Evolutionary conservation across 2,329 filamentous ascomycete species (phyloP).

Genomic region (Calcarisporium arbuscula): DNA sequence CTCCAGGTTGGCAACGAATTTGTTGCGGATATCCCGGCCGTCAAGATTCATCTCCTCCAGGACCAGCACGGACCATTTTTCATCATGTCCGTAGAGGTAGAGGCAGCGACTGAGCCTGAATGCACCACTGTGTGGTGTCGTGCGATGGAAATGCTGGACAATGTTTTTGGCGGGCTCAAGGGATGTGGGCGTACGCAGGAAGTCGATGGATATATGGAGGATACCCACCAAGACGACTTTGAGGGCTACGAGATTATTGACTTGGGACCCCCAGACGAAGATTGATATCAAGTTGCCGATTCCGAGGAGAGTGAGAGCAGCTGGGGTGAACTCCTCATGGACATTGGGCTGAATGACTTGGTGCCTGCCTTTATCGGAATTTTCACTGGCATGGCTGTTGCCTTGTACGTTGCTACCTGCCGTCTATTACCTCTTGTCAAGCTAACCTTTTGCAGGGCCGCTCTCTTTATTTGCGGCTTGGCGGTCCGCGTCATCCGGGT

Average conservation of each 20-base stretch:
- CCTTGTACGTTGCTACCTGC: conserved; percentile 42
- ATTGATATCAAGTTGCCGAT: too few species aligned
- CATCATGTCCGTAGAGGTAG: conserved; percentile 42
- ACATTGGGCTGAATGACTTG: conserved; percentile 56
- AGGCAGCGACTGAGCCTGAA: conserved; percentile 19
- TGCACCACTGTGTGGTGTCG: conserved; percentile 48
- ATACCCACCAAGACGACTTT: too few species aligned
- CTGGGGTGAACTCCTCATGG: conserved; percentile 44
- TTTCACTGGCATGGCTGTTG: conserved; percentile 60
- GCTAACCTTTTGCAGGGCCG: conserved; percentile 33
- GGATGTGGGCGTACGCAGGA: too few species aligned
- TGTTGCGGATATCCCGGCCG: conserved; percentile 44
- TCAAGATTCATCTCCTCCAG: conserved; percentile 58
- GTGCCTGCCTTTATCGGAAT: conserved; percentile 64
- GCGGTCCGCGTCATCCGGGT: conserved; percentile 53
- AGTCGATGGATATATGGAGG: too few species aligned
- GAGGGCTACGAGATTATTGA: too few species aligned
- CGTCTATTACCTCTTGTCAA: background rate
- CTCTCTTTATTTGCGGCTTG: conserved; percentile 59
- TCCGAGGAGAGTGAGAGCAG: too few species aligned
- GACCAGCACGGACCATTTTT: conserved; percentile 47
- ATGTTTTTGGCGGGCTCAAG: conserved; percentile 20
- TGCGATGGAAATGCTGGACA: conserved; percentile 30
- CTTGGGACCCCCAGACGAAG: too few species aligned
- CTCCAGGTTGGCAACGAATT: conserved; percentile 53